phyloP scores from a whole-genome alignment of 2,329 filamentous ascomycete genomes.

The Zasmidium citrigriseum region DNA sequence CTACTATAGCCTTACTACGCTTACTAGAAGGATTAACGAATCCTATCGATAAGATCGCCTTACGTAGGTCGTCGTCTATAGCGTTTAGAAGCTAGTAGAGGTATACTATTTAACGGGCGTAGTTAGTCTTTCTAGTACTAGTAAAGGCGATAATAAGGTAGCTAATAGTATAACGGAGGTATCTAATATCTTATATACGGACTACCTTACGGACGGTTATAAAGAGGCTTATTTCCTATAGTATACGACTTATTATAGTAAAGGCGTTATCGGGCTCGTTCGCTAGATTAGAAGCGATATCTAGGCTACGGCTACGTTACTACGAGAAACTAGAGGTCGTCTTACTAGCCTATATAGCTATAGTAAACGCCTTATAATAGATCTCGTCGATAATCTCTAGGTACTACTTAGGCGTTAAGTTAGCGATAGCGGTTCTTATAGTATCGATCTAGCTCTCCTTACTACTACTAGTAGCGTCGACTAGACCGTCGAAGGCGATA shows the following conservation, averaged over 20 bases:
- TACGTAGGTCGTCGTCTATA: neutral
- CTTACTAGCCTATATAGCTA: neutral
- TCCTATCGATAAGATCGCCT: neutral
- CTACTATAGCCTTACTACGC: neutral
- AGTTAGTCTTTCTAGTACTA: neutral
- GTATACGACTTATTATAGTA: neutral
- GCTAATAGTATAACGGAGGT: neutral
- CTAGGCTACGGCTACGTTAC: too few relatives aligned
- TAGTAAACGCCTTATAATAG: neutral
- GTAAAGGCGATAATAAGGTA: neutral
- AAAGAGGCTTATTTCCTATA: neutral
- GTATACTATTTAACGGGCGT: neutral
- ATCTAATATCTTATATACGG: neutral
- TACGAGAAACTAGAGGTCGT: neutral
- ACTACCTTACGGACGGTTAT: neutral
- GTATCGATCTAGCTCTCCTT: too few relatives aligned
- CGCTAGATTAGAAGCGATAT: too few relatives aligned
- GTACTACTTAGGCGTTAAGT: neutral
- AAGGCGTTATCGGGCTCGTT: neutral
- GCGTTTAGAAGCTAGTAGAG: conserved; percentile 35
- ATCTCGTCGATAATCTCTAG: neutral
- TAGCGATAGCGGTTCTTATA: neutral
- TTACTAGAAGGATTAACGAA: neutral
- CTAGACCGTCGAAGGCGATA: neutral
- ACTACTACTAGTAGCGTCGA: too few relatives aligned